Evolutionary conservation across 1,139 yeast species (phyloP), one percentile per base, ranked within the genome.

Genomic region (Scheffersomyces parashehatae): DNA sequence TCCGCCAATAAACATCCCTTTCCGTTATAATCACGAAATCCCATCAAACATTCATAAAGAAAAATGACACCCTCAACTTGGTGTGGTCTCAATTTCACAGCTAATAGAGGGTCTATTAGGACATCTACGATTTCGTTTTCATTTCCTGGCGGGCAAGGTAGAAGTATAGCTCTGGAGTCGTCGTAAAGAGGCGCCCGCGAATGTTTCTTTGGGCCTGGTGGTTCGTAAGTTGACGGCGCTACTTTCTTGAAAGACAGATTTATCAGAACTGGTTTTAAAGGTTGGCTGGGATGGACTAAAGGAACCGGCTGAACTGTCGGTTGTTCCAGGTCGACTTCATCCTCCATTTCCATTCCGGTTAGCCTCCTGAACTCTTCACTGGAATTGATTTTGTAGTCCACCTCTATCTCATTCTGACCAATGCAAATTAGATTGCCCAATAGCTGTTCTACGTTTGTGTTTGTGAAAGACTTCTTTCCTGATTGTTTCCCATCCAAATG

Each of bases 1-100:
- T 93, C 99, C 0, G 99, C 99, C 39, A 93, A 64, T 6, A 93
- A 67, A 2, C 95, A 93, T 0, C 99, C 98, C 38, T 68, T 60
- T 0, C 71, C 65, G 33, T 60, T 66, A 31, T 53, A 52, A 2
- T 85, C 88, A n/a, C 67, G 60, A 28, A 65, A 64, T 0, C 96
- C 95, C 83, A 86, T 80, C 2, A 90, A 75, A 54, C 96, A 88
- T 44, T 87, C 87, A 56, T 89, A 88, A 54, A 93, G 68, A 56
- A 93, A 93, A 41, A 65, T 63, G 0, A 91, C 87, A 1, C 97
- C 99, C 52, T 85, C 93, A 10, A 79, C 62, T 58, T 93, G 99
- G 64, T 93, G 99, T 0, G 89, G 86, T 29, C 98, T 74, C 16
- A 93, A 67, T 10, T 65, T 61, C 16, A 68, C 64, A 0, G 81